Evolutionary conservation across 371 early-diverging fungal species (phyloP).

Genomic region (Mucor racemosus): DNA sequence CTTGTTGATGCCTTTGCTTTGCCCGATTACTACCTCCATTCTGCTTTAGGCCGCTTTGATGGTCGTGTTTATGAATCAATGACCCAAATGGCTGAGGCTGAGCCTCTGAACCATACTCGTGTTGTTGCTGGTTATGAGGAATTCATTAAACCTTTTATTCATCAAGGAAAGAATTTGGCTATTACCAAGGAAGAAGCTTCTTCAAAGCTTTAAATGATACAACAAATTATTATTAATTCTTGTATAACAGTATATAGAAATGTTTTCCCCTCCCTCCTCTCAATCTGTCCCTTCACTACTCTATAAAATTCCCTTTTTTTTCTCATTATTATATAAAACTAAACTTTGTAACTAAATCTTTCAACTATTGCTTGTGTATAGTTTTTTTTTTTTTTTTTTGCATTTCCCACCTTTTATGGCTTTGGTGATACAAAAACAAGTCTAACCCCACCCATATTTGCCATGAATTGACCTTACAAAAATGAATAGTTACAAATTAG

Average conservation of each 20-base stretch:
- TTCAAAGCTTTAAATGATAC: constrained; percentile 18
- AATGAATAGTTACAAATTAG: not conserved
- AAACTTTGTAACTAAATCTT: too few relatives aligned
- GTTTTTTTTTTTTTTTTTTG: too few relatives aligned
- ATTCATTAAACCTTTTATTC: constrained; percentile 58
- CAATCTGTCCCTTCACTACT: not conserved
- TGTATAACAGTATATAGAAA: constrained; percentile 3
- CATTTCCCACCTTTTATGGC: not conserved
- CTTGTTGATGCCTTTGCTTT: constrained; percentile 82
- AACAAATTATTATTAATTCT: constrained; percentile 1
- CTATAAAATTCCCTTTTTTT: not conserved
- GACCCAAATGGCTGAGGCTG: constrained; percentile 69
- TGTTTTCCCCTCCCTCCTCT: not conserved
- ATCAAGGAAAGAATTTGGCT: constrained; percentile 22
- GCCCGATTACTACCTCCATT: constrained; percentile 76
- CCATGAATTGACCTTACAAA: not conserved
- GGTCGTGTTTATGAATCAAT: constrained; percentile 79
- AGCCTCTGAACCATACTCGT: constrained; percentile 68
- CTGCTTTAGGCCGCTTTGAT: constrained; percentile 77
- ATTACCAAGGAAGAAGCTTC: constrained; percentile 15
- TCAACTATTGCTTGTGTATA: too few relatives aligned
- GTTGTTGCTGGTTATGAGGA: constrained; percentile 65
- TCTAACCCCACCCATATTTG: not conserved
- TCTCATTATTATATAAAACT: too few relatives aligned
- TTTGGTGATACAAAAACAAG: not conserved